Conservation (phyloP, 148 eudicot species). For the Spergularia bocconei region DNA sequence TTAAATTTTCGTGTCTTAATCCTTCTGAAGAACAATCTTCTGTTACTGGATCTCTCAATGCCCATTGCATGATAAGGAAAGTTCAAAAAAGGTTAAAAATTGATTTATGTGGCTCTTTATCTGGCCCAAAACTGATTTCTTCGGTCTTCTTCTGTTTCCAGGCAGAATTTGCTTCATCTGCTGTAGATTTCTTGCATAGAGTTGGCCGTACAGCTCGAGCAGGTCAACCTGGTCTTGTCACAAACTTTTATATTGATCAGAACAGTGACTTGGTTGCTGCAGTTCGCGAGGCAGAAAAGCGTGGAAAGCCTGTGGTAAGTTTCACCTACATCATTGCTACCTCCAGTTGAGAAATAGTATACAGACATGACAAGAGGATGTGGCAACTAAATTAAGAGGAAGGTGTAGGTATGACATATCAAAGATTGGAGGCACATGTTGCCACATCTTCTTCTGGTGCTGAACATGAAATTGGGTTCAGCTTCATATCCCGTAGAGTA, state of each 20-base stretch:
- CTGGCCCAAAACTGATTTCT: background rate
- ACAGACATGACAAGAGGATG: background rate
- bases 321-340: background rate
- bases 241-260: conserved; percentile 68
- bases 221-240: conserved; percentile 83
- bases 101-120: background rate
- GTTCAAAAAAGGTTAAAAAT: background rate
- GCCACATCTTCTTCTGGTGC: too few relatives aligned
- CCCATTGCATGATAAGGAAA: background rate
- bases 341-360: background rate
- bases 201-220: conserved; percentile 98
- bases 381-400: too few relatives aligned
- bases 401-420: too few relatives aligned
- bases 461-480: too few relatives aligned
- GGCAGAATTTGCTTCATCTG: conserved; percentile 94
- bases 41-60: background rate
- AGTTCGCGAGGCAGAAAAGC: conserved; percentile 76
- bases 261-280: conserved; percentile 81
- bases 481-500: too few relatives aligned
- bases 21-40: background rate
- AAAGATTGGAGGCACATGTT: too few relatives aligned
- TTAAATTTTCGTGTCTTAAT: background rate
- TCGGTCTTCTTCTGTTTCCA: conserved; percentile 24
- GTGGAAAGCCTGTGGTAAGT: conserved; percentile 73
- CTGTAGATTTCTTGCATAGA: conserved; percentile 96